phyloP scores from a whole-genome alignment of 2,329 filamentous ascomycete genomes.

The Boeremia lycopersici region DNA sequence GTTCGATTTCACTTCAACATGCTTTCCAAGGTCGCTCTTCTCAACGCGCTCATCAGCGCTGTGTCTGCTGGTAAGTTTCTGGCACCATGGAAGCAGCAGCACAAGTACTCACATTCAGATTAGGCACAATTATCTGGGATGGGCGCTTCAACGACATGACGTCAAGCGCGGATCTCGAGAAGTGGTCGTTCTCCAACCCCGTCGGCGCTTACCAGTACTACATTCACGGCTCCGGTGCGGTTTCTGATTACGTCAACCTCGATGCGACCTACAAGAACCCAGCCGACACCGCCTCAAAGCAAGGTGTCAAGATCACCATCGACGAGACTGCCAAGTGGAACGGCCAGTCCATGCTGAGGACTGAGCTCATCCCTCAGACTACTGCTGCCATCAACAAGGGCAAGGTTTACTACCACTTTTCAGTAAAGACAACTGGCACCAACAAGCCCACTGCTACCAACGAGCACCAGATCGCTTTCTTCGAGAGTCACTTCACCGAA shows the following conservation, averaged over 20 bases:
- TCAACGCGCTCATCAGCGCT: conserved; percentile 41
- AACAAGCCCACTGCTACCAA: conserved; percentile 66
- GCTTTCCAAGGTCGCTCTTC: conserved; percentile 39
- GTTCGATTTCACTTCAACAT: conserved; percentile 31
- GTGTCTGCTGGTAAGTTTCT: conserved; percentile 37
- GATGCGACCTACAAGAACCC: conserved; percentile 72
- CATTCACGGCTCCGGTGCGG: conserved; percentile 68
- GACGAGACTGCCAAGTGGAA: conserved; percentile 70
- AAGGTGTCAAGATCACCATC: conserved; percentile 75
- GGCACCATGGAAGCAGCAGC: rapidly evolving
- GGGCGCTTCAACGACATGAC: conserved; percentile 68
- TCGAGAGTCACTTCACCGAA: conserved; percentile 76
- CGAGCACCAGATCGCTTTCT: conserved; percentile 71
- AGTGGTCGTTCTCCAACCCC: conserved; percentile 70
- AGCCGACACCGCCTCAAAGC: conserved; percentile 63
- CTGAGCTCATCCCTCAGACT: conserved; percentile 75
- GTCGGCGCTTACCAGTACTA: conserved; percentile 77
- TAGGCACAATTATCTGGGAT: conserved; percentile 64
- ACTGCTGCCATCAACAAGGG: conserved; percentile 67
- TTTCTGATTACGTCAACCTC: conserved; percentile 67
- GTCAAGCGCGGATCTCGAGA: conserved; percentile 60
- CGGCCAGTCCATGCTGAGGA: conserved; percentile 71
- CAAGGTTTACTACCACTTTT: conserved; percentile 75
- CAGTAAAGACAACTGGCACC: conserved; percentile 62
- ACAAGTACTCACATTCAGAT: not conserved